phyloP scores from a whole-genome alignment of 2,329 filamentous ascomycete species.

The Orbilia brochopaga region DNA sequence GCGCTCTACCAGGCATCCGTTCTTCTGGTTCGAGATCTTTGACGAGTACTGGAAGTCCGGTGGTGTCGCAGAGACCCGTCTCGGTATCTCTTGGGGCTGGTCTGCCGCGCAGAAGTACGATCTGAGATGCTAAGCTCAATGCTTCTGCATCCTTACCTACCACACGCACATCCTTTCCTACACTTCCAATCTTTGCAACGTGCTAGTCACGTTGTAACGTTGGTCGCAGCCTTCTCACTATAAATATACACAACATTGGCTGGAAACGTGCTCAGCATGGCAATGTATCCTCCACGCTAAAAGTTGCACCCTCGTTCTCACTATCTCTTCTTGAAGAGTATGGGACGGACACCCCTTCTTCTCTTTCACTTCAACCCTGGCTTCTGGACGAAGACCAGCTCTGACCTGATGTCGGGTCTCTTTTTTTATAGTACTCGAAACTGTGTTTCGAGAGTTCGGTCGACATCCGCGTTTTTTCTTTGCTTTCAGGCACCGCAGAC shows the following conservation, averaged over 20 bases:
- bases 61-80: constrained; percentile 27
- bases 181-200: background rate
- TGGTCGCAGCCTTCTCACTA: background rate
- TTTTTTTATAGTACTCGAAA: background rate
- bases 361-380: too few relatives aligned
- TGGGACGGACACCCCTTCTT: too few relatives aligned
- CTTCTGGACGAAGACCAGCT: too few relatives aligned
- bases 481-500: background rate
- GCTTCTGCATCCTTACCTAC: constrained; percentile 3
- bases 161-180: background rate
- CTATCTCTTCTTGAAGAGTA: too few relatives aligned
- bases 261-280: background rate
- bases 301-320: background rate
- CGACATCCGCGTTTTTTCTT: background rate
- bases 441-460: background rate
- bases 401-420: background rate
- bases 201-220: background rate
- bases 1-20: constrained; percentile 47
- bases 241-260: background rate
- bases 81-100: constrained; percentile 40
- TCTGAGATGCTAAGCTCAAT: constrained; percentile 37
- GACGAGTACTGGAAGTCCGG: constrained; percentile 46
- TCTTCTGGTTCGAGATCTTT: constrained; percentile 54
- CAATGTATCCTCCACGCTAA: background rate
- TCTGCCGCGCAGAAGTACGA: constrained; percentile 25